Conservation (phyloP, 495 filamentous ascomycete species). For the Aspergillus wentii region DNA sequence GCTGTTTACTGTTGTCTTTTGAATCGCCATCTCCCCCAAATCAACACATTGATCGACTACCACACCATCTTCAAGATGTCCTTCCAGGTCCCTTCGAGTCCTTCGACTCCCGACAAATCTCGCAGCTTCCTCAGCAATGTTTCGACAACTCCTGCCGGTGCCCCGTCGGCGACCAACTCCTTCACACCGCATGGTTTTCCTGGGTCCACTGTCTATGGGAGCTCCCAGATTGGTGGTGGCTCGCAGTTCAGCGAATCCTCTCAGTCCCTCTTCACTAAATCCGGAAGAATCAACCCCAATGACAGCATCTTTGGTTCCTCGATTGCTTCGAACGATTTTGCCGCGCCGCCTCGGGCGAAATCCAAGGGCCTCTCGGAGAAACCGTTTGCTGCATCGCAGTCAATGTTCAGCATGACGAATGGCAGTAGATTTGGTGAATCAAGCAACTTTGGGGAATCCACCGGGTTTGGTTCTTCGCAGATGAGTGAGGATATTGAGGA, state of each 20-base stretch:
- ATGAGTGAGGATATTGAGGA: constrained; percentile 31
- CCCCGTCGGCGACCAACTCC: constrained; percentile 64
- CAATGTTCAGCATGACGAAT: constrained; percentile 33
- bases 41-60: not conserved
- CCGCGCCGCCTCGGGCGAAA: constrained; percentile 27
- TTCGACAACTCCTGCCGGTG: constrained; percentile 75
- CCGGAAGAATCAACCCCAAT: constrained; percentile 35
- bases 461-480: constrained; percentile 26
- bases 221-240: constrained; percentile 54
- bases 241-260: constrained; percentile 24
- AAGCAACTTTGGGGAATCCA: constrained; percentile 21
- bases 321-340: constrained; percentile 33
- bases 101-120: constrained; percentile 38
- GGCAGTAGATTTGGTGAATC: constrained; percentile 39
- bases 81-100: constrained; percentile 33
- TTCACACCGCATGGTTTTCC: constrained; percentile 73
- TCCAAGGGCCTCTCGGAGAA: constrained; percentile 16
- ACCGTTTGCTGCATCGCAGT: constrained; percentile 23
- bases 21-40: not conserved
- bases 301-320: constrained; percentile 42
- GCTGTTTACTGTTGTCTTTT: not conserved
- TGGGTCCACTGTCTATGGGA: constrained; percentile 57
- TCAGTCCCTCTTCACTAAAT: constrained; percentile 34
- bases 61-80: constrained; percentile 27
- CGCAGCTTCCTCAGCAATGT: constrained; percentile 44